Percentiles rank a stretch among this genome's conserved stretches.
Evolutionary conservation across 2,329 filamentous ascomycete species (phyloP).

Genomic region (Scedosporium boydii): DNA sequence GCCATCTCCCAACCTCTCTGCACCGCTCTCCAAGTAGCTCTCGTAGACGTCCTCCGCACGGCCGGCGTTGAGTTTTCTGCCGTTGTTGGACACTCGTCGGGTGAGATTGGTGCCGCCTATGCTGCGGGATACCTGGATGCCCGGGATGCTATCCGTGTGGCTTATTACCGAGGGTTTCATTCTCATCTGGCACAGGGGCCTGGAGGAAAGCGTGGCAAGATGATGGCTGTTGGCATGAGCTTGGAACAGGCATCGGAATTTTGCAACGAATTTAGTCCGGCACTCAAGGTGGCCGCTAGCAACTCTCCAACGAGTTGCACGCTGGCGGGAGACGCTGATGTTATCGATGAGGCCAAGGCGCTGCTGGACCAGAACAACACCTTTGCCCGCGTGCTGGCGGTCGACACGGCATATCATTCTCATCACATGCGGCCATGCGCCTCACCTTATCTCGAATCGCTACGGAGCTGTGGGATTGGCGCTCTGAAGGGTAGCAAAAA

Average conservation of each 20-base stretch:
- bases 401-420: conserved; percentile 17
- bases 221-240: conserved; percentile 17
- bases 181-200: neutral
- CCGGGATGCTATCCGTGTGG: conserved; percentile 19
- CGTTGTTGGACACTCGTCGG: conserved; percentile 27
- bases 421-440: conserved; percentile 20
- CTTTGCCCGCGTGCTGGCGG: conserved; percentile 13
- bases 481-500: too few relatives aligned
- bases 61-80: conserved; percentile 18
- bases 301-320: conserved; percentile 27
- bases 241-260: neutral
- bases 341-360: conserved; percentile 12
- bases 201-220: conserved; percentile 12
- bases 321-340: conserved; percentile 19
- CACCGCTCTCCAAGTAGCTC: conserved; percentile 32
- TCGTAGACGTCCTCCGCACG: conserved; percentile 23
- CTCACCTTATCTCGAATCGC: conserved; percentile 13
- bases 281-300: conserved; percentile 24
- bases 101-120: conserved; percentile 29
- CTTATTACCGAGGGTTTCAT: conserved; percentile 21
- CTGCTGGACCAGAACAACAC: conserved; percentile 5
- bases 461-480: conserved; percentile 4
- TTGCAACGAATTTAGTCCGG: conserved; percentile 3
- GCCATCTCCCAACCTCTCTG: conserved; percentile 27
- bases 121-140: conserved; percentile 13